phyloP scores from a whole-genome alignment of 345 rosid genomes.

The Ailanthus altissimus region DNA sequence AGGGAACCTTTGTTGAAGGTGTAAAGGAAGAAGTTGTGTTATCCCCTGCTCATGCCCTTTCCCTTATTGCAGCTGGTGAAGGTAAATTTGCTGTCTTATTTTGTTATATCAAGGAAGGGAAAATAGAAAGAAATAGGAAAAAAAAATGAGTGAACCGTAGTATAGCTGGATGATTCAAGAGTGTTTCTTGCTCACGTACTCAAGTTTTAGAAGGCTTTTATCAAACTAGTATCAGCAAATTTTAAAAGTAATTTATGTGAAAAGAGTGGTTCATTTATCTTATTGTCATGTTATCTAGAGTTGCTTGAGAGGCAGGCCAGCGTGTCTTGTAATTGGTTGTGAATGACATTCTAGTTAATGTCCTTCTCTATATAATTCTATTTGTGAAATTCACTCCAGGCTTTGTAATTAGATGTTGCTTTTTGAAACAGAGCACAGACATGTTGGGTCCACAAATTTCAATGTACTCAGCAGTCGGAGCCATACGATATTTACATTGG shows the following conservation, averaged over 20 bases:
- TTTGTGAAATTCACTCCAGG: background rate
- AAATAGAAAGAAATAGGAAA: conserved; percentile 19
- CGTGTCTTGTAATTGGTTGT: conserved; percentile 6
- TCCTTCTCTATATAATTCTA: background rate
- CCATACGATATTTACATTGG: conserved; percentile 99
- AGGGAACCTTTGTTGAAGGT: conserved; percentile 99
- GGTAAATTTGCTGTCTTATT: conserved; percentile 46
- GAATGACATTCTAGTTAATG: background rate
- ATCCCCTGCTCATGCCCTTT: conserved; percentile 98
- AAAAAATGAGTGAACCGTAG: conserved; percentile 9
- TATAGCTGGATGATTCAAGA: conserved; percentile 10
- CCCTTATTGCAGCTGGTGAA: conserved; percentile 99
- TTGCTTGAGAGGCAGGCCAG: conserved; percentile 6
- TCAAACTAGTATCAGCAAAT: conserved; percentile 4
- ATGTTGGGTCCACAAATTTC: conserved; percentile 97
- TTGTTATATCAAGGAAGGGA: conserved; percentile 21
- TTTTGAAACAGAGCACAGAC: conserved; percentile 84
- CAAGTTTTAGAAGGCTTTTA: conserved; percentile 3
- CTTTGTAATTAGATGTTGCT: conserved; percentile 23
- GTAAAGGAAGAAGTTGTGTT: conserved; percentile 97
- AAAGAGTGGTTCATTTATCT: background rate
- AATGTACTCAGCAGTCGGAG: conserved; percentile 98
- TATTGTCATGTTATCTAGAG: conserved; percentile 8
- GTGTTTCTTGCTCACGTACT: background rate
- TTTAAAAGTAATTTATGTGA: conserved; percentile 1